A percentile compares a stretch with the other conserved stretches of the same genome.
These are phyloP conservation scores for Hypoxylon lenormandii DNA, from an alignment of 495 filamentous ascomycete genomes.

Conservation along the genomic window DNA sequence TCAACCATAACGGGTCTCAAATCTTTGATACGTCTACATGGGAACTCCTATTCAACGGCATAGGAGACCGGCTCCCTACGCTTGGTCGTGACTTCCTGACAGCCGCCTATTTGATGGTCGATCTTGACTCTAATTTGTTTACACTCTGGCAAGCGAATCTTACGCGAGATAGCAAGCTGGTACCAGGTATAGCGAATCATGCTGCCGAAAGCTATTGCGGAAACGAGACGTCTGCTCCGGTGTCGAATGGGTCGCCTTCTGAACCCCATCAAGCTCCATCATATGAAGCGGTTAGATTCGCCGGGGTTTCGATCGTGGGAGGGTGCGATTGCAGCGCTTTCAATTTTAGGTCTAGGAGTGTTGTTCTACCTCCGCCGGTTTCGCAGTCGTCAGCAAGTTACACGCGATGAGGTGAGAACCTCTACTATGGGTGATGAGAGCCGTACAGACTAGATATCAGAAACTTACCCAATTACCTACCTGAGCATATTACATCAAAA, in stretches of 20 bases:
- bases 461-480: too few species aligned
- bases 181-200: background rate
- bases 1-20: slow-evolving; percentile 45
- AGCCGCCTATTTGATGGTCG: slow-evolving; percentile 55
- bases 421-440: background rate
- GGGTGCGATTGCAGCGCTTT: background rate
- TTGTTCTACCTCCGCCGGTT: slow-evolving; percentile 3
- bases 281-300: background rate
- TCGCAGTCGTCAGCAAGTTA: background rate
- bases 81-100: slow-evolving; percentile 59
- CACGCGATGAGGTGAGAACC: background rate
- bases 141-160: slow-evolving; percentile 47
- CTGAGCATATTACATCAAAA: too few species aligned
- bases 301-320: slow-evolving; percentile 5
- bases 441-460: background rate
- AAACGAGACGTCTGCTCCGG: background rate
- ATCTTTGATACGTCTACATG: slow-evolving; percentile 31
- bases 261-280: background rate
- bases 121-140: slow-evolving; percentile 48
- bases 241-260: background rate
- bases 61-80: slow-evolving; percentile 46
- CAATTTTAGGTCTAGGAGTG: background rate
- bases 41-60: slow-evolving; percentile 47
- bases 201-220: background rate
- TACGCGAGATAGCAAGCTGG: slow-evolving; percentile 4